Evolutionary conservation across 345 rosid species (phyloP).

Genomic region (Cardiospermum halicacabum): DNA sequence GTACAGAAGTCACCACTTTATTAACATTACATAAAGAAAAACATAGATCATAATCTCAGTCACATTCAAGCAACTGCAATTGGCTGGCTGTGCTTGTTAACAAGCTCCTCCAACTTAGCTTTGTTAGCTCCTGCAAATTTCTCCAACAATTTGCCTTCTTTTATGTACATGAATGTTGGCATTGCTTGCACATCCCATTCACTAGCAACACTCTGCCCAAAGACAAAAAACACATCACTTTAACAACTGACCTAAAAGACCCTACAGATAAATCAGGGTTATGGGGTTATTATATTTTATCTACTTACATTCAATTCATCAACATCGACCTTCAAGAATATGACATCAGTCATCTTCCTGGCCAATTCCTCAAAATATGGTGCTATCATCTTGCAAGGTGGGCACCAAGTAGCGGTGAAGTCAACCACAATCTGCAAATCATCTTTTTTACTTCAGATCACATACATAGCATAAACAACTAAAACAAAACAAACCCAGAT

Average conservation of each 20-base stretch:
- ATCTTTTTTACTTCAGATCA: neutral
- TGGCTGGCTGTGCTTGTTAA: conserved; percentile 21
- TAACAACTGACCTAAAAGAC: too few species aligned
- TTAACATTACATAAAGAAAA: neutral
- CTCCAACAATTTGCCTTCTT: conserved; percentile 47
- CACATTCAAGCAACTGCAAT: conserved; percentile 20
- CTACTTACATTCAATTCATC: conserved; percentile 55
- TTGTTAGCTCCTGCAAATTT: conserved; percentile 56
- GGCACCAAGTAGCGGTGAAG: conserved; percentile 78
- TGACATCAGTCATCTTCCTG: conserved; percentile 41
- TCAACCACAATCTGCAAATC: conserved; percentile 53
- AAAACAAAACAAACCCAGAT: neutral
- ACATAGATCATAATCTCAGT: neutral
- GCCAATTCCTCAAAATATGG: conserved; percentile 60
- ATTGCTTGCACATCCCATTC: conserved; percentile 68
- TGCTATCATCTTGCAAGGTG: conserved; percentile 62
- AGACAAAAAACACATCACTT: neutral
- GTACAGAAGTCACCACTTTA: too few species aligned
- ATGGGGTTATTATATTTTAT: too few species aligned
- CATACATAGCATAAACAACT: neutral
- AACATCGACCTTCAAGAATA: conserved; percentile 75
- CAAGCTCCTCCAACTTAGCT: conserved; percentile 28
- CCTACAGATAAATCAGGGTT: too few species aligned
- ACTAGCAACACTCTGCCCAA: conserved; percentile 49
- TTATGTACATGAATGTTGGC: conserved; percentile 67